These are phyloP conservation scores for Thymus quinquecostatus DNA, from an alignment of 257 asterid species.

Conservation along the genomic window DNA sequence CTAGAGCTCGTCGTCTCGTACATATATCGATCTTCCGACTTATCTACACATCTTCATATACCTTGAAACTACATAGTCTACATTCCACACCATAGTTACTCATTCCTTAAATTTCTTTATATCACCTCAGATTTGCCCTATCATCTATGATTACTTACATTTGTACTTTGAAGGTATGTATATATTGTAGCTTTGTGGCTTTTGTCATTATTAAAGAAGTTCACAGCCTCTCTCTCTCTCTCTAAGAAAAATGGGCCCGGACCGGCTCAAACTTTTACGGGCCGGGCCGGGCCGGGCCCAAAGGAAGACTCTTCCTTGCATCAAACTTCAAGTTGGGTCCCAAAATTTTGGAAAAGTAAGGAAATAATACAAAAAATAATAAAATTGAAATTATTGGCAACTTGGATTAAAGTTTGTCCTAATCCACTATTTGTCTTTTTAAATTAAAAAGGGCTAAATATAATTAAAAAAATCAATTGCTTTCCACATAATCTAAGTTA, in stretches of 20 bases:
- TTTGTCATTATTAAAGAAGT: constrained; percentile 6
- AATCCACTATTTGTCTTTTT: constrained; percentile 2
- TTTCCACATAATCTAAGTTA: neutral
- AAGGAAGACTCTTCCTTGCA: neutral
- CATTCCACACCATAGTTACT: constrained; percentile 20
- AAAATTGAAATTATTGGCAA: neutral
- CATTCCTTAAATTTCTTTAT: neutral
- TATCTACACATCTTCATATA: neutral
- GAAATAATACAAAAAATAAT: neutral
- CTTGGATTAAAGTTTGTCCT: neutral
- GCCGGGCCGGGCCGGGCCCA: neutral
- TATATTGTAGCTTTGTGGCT: neutral
- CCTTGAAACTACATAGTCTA: constrained; percentile 24
- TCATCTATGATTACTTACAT: constrained; percentile 5
- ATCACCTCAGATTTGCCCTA: constrained; percentile 23
- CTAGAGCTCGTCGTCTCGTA: constrained; percentile 29
- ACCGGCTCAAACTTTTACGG: no score
- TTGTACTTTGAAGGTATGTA: constrained; percentile 24
- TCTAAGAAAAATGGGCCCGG: neutral
- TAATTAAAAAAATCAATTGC: constrained; percentile 2
- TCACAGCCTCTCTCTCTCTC: neutral
- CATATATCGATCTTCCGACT: neutral
- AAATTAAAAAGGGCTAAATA: neutral
- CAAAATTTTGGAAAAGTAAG: neutral
- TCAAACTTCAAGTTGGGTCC: constrained; percentile 8